phyloP scores from a whole-genome alignment of 2,329 filamentous ascomycete genomes.

The Trichoderma pleuroti region DNA sequence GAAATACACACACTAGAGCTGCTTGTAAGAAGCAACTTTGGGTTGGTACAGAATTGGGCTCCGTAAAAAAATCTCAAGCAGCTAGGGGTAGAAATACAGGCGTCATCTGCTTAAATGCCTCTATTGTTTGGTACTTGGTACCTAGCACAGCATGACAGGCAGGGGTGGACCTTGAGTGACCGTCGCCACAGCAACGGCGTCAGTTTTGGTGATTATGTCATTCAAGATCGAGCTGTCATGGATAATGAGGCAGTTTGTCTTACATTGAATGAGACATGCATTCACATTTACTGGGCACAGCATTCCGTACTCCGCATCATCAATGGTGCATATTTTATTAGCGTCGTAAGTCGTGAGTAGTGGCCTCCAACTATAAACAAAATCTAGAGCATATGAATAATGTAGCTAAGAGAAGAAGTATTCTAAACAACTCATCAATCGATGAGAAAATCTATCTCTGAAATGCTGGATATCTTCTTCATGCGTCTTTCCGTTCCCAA shows the following conservation, averaged over 20 bases:
- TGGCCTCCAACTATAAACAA: neutral
- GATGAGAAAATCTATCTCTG: neutral
- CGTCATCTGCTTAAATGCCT: neutral
- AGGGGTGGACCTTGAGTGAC: neutral
- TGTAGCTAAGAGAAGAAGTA: neutral
- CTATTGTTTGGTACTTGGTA: neutral
- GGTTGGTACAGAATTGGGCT: neutral
- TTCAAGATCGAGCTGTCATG: neutral
- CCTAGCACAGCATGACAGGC: neutral
- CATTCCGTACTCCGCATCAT: neutral
- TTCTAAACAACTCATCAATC: neutral
- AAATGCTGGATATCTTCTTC: neutral
- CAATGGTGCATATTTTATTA: neutral
- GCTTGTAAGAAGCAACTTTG: neutral
- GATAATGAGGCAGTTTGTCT: neutral
- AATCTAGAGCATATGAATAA: neutral
- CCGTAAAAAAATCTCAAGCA: neutral
- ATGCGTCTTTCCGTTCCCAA: neutral
- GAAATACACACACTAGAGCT: neutral
- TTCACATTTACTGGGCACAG: neutral
- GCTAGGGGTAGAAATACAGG: neutral
- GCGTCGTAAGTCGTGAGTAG: neutral
- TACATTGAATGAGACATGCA: neutral
- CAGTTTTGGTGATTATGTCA: neutral
- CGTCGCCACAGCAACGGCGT: constrained; percentile 15